Evolutionary conservation across 2,329 filamentous ascomycete genomes (phyloP), one percentile per base, ranked within the genome.

Genomic region (Aspergillus intermedius): DNA sequence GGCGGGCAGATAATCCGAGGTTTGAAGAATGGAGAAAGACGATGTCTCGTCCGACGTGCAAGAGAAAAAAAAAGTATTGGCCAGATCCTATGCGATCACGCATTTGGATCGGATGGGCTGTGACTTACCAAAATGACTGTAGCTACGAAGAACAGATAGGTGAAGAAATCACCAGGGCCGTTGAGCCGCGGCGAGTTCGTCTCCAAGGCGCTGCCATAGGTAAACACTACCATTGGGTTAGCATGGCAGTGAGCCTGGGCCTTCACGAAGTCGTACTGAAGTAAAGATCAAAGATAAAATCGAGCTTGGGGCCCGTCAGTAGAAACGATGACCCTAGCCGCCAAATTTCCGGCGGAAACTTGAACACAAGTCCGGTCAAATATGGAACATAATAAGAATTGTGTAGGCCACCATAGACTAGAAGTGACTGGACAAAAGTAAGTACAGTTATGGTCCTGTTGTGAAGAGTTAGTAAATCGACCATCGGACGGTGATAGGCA

Each of bases 1-100:
- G 81, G 79, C 85, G 85, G 84, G 85, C 85, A 88, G 85, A 87
- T 87, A 83, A 72, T 78, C 74, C 74, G 81, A 84, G 82, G 81
- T 81, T 40, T 40, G 1, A 13, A 21, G 12, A 19, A 40, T 3
- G 19, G 22, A 22, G 22, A 32, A 34, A 34, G 13, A 23, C 8
- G 9, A 15, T 17, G 48, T 54, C 45, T 37, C 45, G 51, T 55
- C 53, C 46, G 46, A 53, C 44, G 49, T 51, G 52, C 51, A 40
- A 17, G 50, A 54, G 59, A 53, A 56, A 51, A 49, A 51, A 49
- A 55, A 54, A 42, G 46, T 25, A 48, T 28, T 46, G 19, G 12
- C 10, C 25, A 25, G 49, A 44, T 51, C 57, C 50, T 55, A 51
- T 50, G 25, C 25, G 4, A 30, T 30, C 12, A 30, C 10, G 25